A percentile compares a stretch with the other conserved stretches of the same genome.
Evolutionary conservation across 1,284 basidiomycete species (phyloP).

Genomic region (Sanghuangporus sanghuang): DNA sequence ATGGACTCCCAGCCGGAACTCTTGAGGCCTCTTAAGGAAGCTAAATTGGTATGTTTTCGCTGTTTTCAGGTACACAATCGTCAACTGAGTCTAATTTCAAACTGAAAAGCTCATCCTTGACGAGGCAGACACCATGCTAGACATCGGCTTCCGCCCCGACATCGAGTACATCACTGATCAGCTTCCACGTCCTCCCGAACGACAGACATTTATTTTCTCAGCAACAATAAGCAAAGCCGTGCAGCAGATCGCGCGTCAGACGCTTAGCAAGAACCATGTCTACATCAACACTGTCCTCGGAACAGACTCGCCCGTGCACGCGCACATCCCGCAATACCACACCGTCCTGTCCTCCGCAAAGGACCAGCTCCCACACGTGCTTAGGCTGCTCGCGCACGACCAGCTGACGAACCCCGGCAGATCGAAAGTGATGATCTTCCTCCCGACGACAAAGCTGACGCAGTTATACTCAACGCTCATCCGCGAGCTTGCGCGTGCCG

Average conservation of each 20-base stretch:
- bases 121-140: constrained; percentile 93
- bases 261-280: constrained; percentile 48
- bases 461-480: constrained; percentile 70
- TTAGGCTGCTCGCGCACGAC: constrained; percentile 86
- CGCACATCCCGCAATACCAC: constrained; percentile 81
- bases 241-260: constrained; percentile 52
- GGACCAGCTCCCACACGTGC: constrained; percentile 75
- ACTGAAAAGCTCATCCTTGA: constrained; percentile 75
- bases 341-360: constrained; percentile 65
- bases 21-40: constrained; percentile 44
- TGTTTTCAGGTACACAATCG: neutral
- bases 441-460: constrained; percentile 86
- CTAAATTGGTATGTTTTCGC: constrained; percentile 49
- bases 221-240: constrained; percentile 72
- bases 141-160: constrained; percentile 94
- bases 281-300: constrained; percentile 61
- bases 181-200: constrained; percentile 62
- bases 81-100: constrained; percentile 10
- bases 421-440: constrained; percentile 86
- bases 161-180: constrained; percentile 70
- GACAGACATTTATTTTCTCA: constrained; percentile 95
- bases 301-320: constrained; percentile 59
- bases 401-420: constrained; percentile 70
- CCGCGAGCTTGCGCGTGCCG: constrained; percentile 37
- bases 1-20: constrained; percentile 61